Conservation (phyloP, 169 alveolate species). For the Eimeria tenella region DNA sequence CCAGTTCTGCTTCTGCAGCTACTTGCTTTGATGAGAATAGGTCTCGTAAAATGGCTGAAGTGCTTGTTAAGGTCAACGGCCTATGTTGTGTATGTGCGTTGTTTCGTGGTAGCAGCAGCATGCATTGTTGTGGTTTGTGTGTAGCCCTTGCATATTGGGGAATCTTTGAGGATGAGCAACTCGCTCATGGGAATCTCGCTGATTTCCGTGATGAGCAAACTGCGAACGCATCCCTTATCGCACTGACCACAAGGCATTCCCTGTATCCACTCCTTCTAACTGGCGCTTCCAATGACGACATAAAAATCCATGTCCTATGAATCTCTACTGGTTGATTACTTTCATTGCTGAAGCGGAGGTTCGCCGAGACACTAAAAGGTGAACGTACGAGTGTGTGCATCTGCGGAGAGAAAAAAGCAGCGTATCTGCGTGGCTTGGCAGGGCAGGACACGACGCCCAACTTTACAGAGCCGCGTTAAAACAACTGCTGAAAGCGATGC, state of each 20-base stretch:
- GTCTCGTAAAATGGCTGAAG: neutral
- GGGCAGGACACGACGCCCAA: neutral
- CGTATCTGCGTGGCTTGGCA: slow-evolving; percentile 61
- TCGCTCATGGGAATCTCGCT: slow-evolving; percentile 72
- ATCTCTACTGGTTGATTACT: neutral
- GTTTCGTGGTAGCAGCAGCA: too few species aligned
- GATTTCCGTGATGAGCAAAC: slow-evolving; percentile 66
- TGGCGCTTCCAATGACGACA: slow-evolving; percentile 43
- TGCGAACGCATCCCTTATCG: slow-evolving; percentile 73
- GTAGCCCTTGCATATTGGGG: neutral
- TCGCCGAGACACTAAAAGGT: neutral
- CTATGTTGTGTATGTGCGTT: neutral
- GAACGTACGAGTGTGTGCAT: neutral
- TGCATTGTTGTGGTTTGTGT: neutral
- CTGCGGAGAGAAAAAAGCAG: neutral
- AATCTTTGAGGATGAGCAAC: slow-evolving; percentile 27
- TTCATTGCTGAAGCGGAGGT: slow-evolving; percentile 54
- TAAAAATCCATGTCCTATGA: slow-evolving; percentile 51
- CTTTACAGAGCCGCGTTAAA: slow-evolving; percentile 25
- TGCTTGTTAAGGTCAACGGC: too few species aligned
- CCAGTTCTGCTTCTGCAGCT: slow-evolving; percentile 73
- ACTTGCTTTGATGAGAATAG: slow-evolving; percentile 54
- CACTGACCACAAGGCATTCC: neutral
- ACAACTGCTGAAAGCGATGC: slow-evolving; percentile 58
- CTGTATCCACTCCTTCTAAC: neutral